Percentiles rank a stretch among this genome's conserved stretches.
These are phyloP conservation scores for Starmerella davenportii DNA, from an alignment of 805 yeast species.

Conservation along the genomic window DNA sequence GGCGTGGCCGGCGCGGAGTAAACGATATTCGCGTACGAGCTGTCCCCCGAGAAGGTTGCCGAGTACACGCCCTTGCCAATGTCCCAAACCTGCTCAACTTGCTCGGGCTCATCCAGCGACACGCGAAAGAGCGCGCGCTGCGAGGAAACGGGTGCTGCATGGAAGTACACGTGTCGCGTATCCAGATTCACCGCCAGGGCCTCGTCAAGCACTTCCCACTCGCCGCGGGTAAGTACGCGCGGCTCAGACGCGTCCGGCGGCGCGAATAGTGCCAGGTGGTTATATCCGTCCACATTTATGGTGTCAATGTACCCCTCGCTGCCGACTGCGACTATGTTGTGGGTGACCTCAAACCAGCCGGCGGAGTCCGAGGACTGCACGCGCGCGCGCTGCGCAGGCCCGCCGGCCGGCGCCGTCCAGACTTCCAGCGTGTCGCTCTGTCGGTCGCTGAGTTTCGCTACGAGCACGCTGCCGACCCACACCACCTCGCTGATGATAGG, in stretches of 20 bases:
- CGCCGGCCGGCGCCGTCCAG: constrained; percentile 30
- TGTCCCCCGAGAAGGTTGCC: constrained; percentile 64
- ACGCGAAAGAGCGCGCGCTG: constrained; percentile 74
- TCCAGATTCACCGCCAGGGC: constrained; percentile 32
- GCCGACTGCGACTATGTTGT: constrained; percentile 35
- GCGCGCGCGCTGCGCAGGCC: constrained; percentile 29
- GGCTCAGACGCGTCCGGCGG: constrained; percentile 47
- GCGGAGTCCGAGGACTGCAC: constrained; percentile 25
- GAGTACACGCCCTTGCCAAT: constrained; percentile 44
- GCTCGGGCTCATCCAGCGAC: constrained; percentile 30
- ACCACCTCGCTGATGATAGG: constrained; percentile 48
- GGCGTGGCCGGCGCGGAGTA: constrained; percentile 71
- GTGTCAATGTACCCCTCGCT: constrained; percentile 70
- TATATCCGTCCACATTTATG: constrained; percentile 29
- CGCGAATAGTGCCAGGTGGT: constrained; percentile 69
- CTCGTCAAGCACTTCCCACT: constrained; percentile 81
- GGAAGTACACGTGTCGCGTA: constrained; percentile 39
- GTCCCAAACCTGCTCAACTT: constrained; percentile 28
- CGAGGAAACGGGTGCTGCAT: constrained; percentile 60
- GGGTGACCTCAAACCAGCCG: constrained; percentile 66
- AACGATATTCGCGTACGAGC: constrained; percentile 49
- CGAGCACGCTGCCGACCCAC: constrained; percentile 45
- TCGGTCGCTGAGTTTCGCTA: constrained; percentile 46
- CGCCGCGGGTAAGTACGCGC: constrained; percentile 46
- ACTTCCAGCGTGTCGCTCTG: constrained; percentile 49